Evolutionary conservation across 176 grass and related monocot genomes (phyloP), one percentile per base, ranked within the genome.

Genomic region (Leersia perrieri): DNA sequence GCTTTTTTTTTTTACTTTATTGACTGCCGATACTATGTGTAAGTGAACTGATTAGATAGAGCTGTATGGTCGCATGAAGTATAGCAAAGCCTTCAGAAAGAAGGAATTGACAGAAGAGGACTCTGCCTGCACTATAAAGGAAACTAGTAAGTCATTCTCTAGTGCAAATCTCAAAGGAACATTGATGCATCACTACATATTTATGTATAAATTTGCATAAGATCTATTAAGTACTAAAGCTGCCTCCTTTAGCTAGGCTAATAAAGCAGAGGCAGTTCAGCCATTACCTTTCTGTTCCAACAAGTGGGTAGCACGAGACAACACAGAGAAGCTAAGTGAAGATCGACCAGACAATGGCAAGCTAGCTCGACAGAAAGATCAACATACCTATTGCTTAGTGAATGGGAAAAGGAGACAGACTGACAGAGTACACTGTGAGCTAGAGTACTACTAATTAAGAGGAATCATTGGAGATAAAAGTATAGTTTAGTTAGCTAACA

Each of bases 291-390:
- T 80, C 61, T 74, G 69, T 38, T 33, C 16, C 41, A 79, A 44
- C 68, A 66, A 86, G 76, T 86, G 76, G 76, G 60, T 49, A 3
- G 76, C 83, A 84, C 72, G 65, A 58, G 9, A 58, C 53, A n/a
- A 9, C 51, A 51, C 45, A 51, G 4, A 47, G 15, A 47, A 53
- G 41, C 12, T 15, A 30, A 18, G 44, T n/a, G 35, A 66, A 33
- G 27, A 33, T 38, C 63, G 5, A 30, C 11, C 33, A 36, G 34
- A 53, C 42, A 35, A 31, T 68, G n/a, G 47, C 42, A 42, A 32
- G 47, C 63, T 64, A 53, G 62, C 42, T 34, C 32, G 40, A 33
- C 9, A 11, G 11, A 75, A 1, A 2, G 23, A 30, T 5, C 73
- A 51, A 32, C 40, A 66, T 18, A 23, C 51, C n/a, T 18, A 29